Evolutionary conservation across 2,329 filamentous ascomycete species (phyloP), one percentile per base, ranked within the genome.

Genomic region (Phoma sp.): DNA sequence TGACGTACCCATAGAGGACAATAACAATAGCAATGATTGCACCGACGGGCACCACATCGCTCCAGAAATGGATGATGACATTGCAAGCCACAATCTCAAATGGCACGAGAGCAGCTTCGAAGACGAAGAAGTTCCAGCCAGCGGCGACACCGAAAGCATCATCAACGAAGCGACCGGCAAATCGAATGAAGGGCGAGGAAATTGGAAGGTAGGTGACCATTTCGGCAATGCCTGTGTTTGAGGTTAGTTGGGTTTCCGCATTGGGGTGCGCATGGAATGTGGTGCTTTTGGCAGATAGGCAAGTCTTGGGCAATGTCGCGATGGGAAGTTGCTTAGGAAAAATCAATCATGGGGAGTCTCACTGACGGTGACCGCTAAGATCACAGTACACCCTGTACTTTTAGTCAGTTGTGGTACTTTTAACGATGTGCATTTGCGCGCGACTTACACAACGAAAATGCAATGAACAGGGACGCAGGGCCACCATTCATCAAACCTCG

Each of bases 151-250:
- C 88, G 55, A 91, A 89, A 2, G 88, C 87, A 60, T 90, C 87
- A 61, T 91, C 89, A 27, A 91, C 88, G 61, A 86, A 91, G 41
- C 87, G 83, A 11, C 88, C 88, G 4, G 89, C 89, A 65, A 92
- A 90, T 24, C 87, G 86, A 67, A 92, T 89, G 71, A 93, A 92
- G 0, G 89, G 88, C 36, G 88, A 90, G 0, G 88, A 90, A 48
- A 92, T 89, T 7, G 89, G 89, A 2, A 90, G 77, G 60, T 89
- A 90, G 0, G 87, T 89, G 7, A 90, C 88, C 88, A 91, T 90
- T 70, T 91, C 89, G 10, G 87, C 86, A 77, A 89, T 84, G 68
- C 77, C 73, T 76, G 59, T 11, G 27, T 18, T 39, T 24, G 27
- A 10, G 30, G 57, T 71, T 65, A 68, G 67, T 60, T 48, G 33